Base-by-base conservation (phyloP, 495 filamentous ascomycete species). In the Podospora conica region DNA sequence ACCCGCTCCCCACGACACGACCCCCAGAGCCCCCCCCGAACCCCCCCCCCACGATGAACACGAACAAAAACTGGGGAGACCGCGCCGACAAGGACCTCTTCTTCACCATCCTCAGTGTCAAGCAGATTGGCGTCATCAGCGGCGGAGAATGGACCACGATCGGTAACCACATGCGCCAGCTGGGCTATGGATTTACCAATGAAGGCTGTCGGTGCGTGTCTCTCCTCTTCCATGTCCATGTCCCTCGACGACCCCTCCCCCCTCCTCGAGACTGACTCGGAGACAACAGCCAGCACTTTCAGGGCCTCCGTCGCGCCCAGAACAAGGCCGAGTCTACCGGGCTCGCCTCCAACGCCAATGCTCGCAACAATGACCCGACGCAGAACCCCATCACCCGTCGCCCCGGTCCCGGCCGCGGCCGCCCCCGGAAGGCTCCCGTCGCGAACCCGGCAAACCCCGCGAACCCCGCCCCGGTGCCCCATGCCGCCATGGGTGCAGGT, bases 1-100 rank as follows among this genome's bases (percentile, higher is more conserved):
- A 73, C 67, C 65, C 28, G 20, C n/a, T 10, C 33, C 53, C 48
- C n/a, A n/a, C n/a, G n/a, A n/a, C n/a, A 61, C 53, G 27, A 55
- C 61, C 60, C 61, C 20, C 25, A 23, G 53, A 24, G 22, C 29
- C 3, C 24, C 33, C 0, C 21, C 59, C 9, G 20, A 29, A 22
- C 55, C 7, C 31, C 20, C 21, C 10, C 10, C 57, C 22, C 1
- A 8, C 57, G 25, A 8, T 40, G 66, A 70, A 65, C 23, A 82
- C 80, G 78, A 82, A 82, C 68, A 83, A 82, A 64, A 83, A 83
- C 69, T 83, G 81, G 81, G 81, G 80, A 63, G 81, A 83, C 70
- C 74, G 79, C 62, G 81, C 81, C 59, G 81, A 83, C 66, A 82
- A 82, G 65, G 81, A 83, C 67, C 76, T 83, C 55, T 83, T 82